Conservation (phyloP, 169 alveolate species). For the Plasmodium adleri region DNA sequence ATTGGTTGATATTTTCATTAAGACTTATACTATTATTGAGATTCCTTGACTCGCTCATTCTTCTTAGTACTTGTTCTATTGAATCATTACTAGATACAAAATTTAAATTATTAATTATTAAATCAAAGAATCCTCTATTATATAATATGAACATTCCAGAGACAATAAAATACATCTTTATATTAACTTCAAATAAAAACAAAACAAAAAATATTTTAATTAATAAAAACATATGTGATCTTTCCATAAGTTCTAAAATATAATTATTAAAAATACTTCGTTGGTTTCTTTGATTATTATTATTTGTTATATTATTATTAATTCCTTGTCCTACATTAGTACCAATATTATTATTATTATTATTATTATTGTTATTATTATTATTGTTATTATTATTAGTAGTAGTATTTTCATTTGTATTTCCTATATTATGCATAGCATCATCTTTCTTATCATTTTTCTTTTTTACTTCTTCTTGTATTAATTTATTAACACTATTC, state of each 20-base stretch:
- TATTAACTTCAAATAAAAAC: slow-evolving; percentile 64
- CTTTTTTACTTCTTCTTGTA: slow-evolving; percentile 12
- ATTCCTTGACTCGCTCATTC: slow-evolving; percentile 59
- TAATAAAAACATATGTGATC: slow-evolving; percentile 41
- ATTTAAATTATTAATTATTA: slow-evolving; percentile 43
- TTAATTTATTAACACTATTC: slow-evolving; percentile 11
- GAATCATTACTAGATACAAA: slow-evolving; percentile 65
- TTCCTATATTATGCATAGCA: neutral
- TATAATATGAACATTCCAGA: slow-evolving; percentile 55
- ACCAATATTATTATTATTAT: neutral
- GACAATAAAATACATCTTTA: slow-evolving; percentile 44
- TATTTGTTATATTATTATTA: neutral
- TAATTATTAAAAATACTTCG: slow-evolving; percentile 49
- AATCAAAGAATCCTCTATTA: slow-evolving; percentile 64
- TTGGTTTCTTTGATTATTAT: slow-evolving; percentile 13
- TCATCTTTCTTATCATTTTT: slow-evolving; percentile 31
- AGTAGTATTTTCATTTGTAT: neutral
- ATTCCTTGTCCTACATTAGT: neutral
- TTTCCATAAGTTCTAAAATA: slow-evolving; percentile 45
- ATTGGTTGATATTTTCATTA: no score
- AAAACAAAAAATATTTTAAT: slow-evolving; percentile 68
- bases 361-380: neutral
- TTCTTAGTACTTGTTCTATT: slow-evolving; percentile 69
- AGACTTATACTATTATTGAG: slow-evolving; percentile 8
- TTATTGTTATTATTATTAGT: neutral